Evolutionary conservation across 2,329 filamentous ascomycete genomes (phyloP).

Genomic region (Venturiaceae sp.): DNA sequence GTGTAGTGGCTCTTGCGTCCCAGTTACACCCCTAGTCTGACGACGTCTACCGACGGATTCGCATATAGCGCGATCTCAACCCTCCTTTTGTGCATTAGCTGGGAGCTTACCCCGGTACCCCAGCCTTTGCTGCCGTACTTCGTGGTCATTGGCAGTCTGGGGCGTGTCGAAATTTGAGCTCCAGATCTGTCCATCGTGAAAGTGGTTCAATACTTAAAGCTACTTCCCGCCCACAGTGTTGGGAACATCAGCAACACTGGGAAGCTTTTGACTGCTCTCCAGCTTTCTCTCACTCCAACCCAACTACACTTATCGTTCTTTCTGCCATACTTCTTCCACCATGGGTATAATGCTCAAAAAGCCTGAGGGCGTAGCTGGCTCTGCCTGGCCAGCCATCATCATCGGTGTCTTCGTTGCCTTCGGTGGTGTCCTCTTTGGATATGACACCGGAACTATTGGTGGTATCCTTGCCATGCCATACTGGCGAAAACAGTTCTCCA

Average conservation of each 20-base stretch:
- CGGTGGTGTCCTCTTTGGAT: slow-evolving; percentile 49
- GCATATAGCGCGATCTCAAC: neutral
- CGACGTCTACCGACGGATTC: neutral
- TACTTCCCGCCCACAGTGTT: neutral
- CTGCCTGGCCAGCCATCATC: slow-evolving; percentile 37
- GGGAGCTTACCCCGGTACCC: neutral
- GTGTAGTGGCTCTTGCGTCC: neutral
- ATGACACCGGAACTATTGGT: slow-evolving; percentile 64
- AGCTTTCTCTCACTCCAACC: neutral
- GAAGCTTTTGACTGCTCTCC: neutral
- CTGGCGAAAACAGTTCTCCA: neutral
- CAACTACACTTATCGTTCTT: neutral
- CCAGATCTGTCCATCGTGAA: neutral
- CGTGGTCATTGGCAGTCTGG: neutral
- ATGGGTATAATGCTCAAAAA: slow-evolving; percentile 36
- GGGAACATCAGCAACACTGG: neutral
- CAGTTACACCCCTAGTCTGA: neutral
- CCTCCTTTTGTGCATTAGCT: neutral
- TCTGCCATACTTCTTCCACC: neutral
- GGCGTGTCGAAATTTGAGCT: neutral
- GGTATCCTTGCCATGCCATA: slow-evolving; percentile 39
- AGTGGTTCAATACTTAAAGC: neutral
- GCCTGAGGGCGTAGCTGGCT: slow-evolving; percentile 34
- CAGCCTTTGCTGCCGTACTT: neutral
- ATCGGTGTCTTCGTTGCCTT: slow-evolving; percentile 38